These are phyloP conservation scores for Artemisia argyi DNA, from an alignment of 129 eudicot species.

Conservation along the genomic window DNA sequence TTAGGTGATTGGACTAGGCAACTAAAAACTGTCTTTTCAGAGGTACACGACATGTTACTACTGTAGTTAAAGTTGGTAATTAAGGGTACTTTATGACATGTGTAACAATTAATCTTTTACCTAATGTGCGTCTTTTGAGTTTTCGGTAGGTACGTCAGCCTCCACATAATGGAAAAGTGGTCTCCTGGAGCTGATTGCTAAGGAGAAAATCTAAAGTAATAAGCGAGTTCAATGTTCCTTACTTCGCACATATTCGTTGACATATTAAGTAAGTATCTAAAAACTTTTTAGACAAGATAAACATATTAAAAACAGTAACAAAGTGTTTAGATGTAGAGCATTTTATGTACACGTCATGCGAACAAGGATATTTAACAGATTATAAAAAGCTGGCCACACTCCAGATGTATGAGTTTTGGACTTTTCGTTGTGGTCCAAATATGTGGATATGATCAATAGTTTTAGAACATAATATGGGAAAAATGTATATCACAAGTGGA, in stretches of 20 bases:
- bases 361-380: conserved; percentile 32
- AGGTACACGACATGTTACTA: conserved; percentile 38
- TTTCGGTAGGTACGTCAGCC: conserved; percentile 69
- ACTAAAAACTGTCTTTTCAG: conserved; percentile 63
- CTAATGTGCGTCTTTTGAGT: conserved; percentile 29
- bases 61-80: conserved; percentile 15
- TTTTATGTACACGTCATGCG: conserved; percentile 26
- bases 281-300: not conserved
- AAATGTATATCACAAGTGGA: too few species aligned
- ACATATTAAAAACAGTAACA: not conserved
- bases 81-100: conserved; percentile 5
- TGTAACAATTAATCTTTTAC: conserved; percentile 10
- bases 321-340: conserved; percentile 14
- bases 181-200: conserved; percentile 67
- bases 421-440: conserved; percentile 17
- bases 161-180: conserved; percentile 69
- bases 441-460: conserved; percentile 1
- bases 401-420: conserved; percentile 18
- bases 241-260: too few species aligned
- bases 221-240: conserved; percentile 13
- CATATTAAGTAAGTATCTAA: not conserved
- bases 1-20: conserved; percentile 91
- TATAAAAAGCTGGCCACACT: conserved; percentile 20
- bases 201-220: conserved; percentile 75
- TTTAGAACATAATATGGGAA: too few species aligned